Evolutionary conservation across 306 rosid species (phyloP).

Genomic region (Lupinus albus): DNA sequence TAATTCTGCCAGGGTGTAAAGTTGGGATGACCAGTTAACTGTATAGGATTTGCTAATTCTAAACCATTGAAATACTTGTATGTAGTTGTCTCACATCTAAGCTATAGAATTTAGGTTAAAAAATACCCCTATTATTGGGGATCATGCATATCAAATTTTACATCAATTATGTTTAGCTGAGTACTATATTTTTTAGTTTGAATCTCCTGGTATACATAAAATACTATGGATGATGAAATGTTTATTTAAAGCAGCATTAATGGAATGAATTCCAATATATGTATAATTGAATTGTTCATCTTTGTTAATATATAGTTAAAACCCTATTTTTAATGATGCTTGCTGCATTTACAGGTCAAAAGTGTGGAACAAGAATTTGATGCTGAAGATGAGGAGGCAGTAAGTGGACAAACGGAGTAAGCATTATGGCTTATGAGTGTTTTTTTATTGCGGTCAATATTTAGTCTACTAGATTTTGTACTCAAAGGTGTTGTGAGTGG

Average conservation of each 20-base stretch:
- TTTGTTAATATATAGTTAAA: neutral
- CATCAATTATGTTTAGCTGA: neutral
- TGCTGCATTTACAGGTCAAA: conserved; percentile 69
- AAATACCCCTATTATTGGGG: neutral
- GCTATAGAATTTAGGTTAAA: conserved; percentile 17
- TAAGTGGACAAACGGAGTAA: conserved; percentile 63
- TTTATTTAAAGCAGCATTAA: conserved; percentile 14
- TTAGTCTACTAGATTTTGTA: conserved; percentile 25
- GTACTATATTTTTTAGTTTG: neutral
- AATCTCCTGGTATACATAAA: neutral
- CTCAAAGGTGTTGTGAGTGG: conserved; percentile 21
- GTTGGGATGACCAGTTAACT: conserved; percentile 1
- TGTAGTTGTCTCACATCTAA: conserved; percentile 14
- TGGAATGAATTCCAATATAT: conserved; percentile 22
- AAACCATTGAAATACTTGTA: conserved; percentile 3
- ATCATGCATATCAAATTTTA: neutral
- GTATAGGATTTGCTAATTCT: conserved; percentile 6
- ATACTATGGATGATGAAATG: neutral
- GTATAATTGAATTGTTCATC: neutral
- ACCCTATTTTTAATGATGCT: conserved; percentile 18
- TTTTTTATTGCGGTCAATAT: conserved; percentile 8
- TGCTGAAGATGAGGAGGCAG: conserved; percentile 66
- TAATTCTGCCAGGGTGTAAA: neutral
- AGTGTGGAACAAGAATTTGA: conserved; percentile 88
- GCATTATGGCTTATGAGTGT: conserved; percentile 23